Base-by-base conservation (phyloP, 2,329 filamentous ascomycete species). In the Phialophora tarda region DNA sequence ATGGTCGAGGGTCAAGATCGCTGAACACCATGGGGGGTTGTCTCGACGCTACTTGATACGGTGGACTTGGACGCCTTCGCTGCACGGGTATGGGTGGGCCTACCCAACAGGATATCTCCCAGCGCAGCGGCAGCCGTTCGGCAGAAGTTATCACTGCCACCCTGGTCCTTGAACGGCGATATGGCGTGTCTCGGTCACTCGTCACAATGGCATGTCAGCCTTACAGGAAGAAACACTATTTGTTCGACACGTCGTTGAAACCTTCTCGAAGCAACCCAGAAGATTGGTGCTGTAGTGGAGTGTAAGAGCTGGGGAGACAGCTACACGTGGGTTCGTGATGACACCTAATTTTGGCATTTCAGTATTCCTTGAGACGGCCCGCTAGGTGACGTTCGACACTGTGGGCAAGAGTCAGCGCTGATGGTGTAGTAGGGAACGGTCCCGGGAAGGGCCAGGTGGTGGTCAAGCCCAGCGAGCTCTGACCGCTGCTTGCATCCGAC, bases 51-150 rank as follows among this genome's bases (percentile, higher is more conserved):
- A 44, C 55, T 50, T 56, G 56, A 63, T 66, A 62, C 64, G 64
- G 60, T 54, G 34, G 56, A 59, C n/a, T 32, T 50, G 34, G 51
- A 59, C 54, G 55, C 32, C 44, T 44, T 51, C 54, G 44, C 57
- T 55, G 63, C n/a, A 47, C 57, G 57, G 63, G 55, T 55, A 56
- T 17, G 34, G 54, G 64, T 66, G 64, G 64, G 64, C 54, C 64
- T 51, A 32, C 26, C 57, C 47, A 65, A 47, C 41, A 32, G 38
- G 34, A 65, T 58, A 62, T 65, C 51, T 62, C 17, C 59, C 63
- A 59, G 44, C 23, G 38, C 59, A 59, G 55, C 48, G 48, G 55
- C 53, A 66, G 47, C 54, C 51, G 60, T 62, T 54, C 34, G 63
- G 28, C 34, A 47, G 41, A 53, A 59, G 41, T 53, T 26, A 28